phyloP scores from a whole-genome alignment of 306 rosid genomes.

The Cucumis melo region DNA sequence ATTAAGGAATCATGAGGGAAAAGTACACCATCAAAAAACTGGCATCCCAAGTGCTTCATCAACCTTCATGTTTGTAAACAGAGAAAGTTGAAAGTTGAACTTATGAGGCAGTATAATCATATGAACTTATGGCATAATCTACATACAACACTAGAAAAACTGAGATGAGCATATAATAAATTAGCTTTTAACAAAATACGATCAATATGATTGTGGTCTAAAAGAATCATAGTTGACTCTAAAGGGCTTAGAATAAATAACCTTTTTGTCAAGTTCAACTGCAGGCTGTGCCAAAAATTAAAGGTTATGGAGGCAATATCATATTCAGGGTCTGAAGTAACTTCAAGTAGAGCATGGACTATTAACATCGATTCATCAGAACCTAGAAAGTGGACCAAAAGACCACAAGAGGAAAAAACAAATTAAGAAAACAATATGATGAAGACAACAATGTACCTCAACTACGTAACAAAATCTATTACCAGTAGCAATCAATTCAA shows the following conservation, averaged over 20 bases:
- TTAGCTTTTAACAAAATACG: conserved; percentile 6
- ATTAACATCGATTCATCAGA: conserved; percentile 83
- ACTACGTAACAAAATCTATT: conserved; percentile 1
- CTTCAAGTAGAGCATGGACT: conserved; percentile 90
- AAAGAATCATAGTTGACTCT: neutral
- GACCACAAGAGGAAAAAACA: neutral
- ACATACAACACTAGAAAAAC: too few relatives aligned
- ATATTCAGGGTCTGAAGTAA: conserved; percentile 91
- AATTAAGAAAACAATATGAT: neutral
- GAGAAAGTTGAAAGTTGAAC: too few relatives aligned
- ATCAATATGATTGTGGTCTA: neutral
- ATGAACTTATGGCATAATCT: too few relatives aligned
- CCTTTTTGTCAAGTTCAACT: conserved; percentile 80
- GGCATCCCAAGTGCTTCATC: too few relatives aligned
- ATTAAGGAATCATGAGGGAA: too few relatives aligned
- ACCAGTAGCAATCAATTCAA: conserved; percentile 90
- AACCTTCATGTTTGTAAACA: too few relatives aligned
- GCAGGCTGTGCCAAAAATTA: conserved; percentile 98
- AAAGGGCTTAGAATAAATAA: conserved; percentile 14
- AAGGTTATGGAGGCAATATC: conserved; percentile 89
- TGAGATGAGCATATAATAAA: too few relatives aligned
- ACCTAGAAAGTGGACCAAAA: conserved; percentile 29
- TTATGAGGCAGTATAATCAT: too few relatives aligned
- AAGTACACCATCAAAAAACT: too few relatives aligned
- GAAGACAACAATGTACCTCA: neutral